Conservation (phyloP, 768 basidiomycete genomes). For the Russula foetens region DNA sequence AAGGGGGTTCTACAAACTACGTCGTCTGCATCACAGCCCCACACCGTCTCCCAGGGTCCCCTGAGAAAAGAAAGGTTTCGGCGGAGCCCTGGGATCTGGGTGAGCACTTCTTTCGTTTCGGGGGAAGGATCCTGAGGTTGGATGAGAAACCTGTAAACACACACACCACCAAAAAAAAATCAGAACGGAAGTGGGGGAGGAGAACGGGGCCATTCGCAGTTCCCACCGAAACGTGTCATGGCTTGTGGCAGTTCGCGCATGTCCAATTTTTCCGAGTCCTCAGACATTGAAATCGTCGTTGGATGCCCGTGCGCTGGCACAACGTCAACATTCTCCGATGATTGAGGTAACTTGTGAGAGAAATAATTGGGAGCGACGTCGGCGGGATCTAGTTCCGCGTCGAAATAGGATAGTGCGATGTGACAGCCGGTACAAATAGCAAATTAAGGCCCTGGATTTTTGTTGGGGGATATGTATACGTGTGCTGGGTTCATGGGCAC, state of each 20-base stretch:
- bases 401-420: not conserved
- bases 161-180: not conserved
- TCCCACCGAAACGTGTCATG: not conserved
- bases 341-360: not conserved
- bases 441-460: not conserved
- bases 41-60: slow-evolving; percentile 3
- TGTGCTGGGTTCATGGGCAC: not conserved
- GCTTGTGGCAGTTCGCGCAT: not conserved
- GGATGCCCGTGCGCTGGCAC: not conserved
- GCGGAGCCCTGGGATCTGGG: slow-evolving; percentile 2
- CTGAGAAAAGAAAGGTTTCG: not conserved
- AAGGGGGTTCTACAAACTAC: not conserved
- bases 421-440: not conserved
- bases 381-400: not conserved
- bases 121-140: not conserved
- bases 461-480: not conserved
- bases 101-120: not conserved
- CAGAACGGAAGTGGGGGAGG: not conserved
- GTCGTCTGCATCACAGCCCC: slow-evolving; percentile 1
- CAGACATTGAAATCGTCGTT: slow-evolving; percentile 8
- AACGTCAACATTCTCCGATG: not conserved
- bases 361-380: not conserved
- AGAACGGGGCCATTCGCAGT: not conserved
- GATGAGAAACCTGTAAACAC: not conserved
- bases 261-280: slow-evolving; percentile 9